Evolutionary conservation across 78 protist genomes (phyloP).

Genomic region (Bigelowiella natans): DNA sequence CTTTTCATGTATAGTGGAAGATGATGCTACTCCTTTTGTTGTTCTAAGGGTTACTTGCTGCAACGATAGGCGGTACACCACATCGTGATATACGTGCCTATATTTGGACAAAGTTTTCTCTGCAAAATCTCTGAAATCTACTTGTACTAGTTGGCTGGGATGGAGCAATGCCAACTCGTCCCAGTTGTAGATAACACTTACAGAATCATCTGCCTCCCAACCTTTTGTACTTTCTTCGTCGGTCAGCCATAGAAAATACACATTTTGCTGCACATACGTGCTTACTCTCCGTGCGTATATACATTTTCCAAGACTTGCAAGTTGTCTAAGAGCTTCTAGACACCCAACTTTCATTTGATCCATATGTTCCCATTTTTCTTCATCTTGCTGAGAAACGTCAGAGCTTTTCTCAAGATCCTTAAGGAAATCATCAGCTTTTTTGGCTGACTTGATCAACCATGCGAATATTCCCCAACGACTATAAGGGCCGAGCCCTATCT

Average conservation of each 20-base stretch:
- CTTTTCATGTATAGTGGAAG: too few species aligned
- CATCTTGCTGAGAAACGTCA: too few species aligned
- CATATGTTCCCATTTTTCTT: too few species aligned
- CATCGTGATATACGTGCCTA: too few species aligned
- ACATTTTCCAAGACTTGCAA: neutral
- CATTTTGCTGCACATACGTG: neutral
- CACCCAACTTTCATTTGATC: neutral
- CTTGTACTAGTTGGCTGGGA: neutral
- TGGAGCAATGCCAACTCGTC: neutral
- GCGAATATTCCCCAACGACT: neutral
- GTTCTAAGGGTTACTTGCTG: too few species aligned
- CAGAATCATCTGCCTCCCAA: neutral
- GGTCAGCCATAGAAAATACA: neutral
- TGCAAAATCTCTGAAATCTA: neutral
- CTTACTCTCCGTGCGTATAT: neutral
- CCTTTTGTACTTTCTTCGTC: neutral
- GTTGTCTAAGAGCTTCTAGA: neutral
- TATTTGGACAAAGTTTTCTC: neutral
- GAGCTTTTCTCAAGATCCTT: neutral
- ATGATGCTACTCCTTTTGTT: too few species aligned
- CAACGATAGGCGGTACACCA: neutral
- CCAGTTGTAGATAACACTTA: neutral
- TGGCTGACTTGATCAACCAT: neutral
- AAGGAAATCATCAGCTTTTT: neutral
- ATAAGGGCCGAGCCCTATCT: too few species aligned